Conservation (phyloP, 805 yeast genomes). For the Metschnikowia kofuensis region DNA sequence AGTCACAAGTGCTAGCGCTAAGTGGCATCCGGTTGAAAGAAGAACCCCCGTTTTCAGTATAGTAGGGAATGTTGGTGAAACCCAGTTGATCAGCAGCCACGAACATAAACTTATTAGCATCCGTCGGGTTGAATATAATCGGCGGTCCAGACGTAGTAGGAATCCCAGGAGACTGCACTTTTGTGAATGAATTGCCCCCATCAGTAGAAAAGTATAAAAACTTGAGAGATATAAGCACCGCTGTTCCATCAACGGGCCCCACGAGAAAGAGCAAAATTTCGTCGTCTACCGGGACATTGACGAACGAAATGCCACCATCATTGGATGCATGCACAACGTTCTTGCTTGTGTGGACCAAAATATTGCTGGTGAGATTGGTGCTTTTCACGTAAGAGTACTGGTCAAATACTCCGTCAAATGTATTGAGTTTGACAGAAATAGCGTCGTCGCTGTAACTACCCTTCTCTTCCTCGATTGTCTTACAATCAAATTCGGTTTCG, state of each 20-base stretch:
- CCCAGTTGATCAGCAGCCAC: constrained; percentile 63
- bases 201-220: constrained; percentile 59
- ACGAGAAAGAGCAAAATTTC: constrained; percentile 53
- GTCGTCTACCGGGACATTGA: constrained; percentile 35
- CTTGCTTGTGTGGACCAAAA: constrained; percentile 56
- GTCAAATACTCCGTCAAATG: constrained; percentile 50
- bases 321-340: constrained; percentile 61
- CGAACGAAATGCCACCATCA: constrained; percentile 61
- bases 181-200: constrained; percentile 59
- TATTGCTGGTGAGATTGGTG: constrained; percentile 26
- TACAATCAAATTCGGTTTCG: constrained; percentile 16
- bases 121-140: constrained; percentile 60
- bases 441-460: constrained; percentile 8
- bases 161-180: constrained; percentile 43
- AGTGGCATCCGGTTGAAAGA: constrained; percentile 54
- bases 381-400: constrained; percentile 52
- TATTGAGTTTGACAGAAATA: constrained; percentile 38
- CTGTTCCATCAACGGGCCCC: constrained; percentile 58
- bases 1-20: constrained; percentile 61
- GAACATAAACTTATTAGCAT: constrained; percentile 62
- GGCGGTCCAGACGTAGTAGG: constrained; percentile 33
- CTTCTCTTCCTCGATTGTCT: constrained; percentile 9
- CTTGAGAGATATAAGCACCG: constrained; percentile 51
- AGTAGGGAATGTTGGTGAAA: constrained; percentile 53
- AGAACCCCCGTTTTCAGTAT: constrained; percentile 67